Evolutionary conservation across 306 rosid genomes (phyloP), one percentile per base, ranked within the genome.

Genomic region (Fagus sylvatica): DNA sequence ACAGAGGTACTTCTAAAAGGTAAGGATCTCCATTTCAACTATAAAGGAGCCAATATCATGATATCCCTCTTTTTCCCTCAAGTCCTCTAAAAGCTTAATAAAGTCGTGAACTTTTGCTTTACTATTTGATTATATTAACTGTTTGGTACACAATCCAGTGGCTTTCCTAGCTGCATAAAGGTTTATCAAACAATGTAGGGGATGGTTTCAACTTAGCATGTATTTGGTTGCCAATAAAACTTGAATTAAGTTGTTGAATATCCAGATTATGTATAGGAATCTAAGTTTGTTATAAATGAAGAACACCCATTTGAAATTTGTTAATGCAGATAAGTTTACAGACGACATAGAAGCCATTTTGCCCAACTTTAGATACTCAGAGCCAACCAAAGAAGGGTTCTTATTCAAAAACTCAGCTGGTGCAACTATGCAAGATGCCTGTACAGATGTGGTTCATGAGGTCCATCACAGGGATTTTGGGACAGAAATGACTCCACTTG

Each of bases 401-500:
- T 78, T 90, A 13, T 96, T 96, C 76, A 83, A 80, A 73, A 91
- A 91, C 84, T 78, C 78, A 36, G 85, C 87, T 22, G 78, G 76
- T 48, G 88, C 78, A 36, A 72, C 81, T 79, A 84, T 84, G 93
- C 81, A 83, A 81, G 90, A 85, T 60, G 85, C 90, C 3, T 84
- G 80, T 79, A 83, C 93, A 13, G 92, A 87, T 76, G 73, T 84
- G 75, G 67, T 81, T 75, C 83, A 82, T 51, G 90, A 85, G 66
- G 77, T 87, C 66, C 84, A 93, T 40, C 98, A 96, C 43, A 84
- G 86, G 74, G 99, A 93, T 80, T 76, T 83, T 55, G 99, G 99
- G 46, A 93, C 99, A 1, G 99, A 93, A 71, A 96, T 96, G 97
- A 91, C 97, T 46, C 98, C 99, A 19, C 84, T 91, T n/a, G 99